phyloP scores from a whole-genome alignment of 2,329 filamentous ascomycete genomes.

The Pseudogymnoascus sp. region DNA sequence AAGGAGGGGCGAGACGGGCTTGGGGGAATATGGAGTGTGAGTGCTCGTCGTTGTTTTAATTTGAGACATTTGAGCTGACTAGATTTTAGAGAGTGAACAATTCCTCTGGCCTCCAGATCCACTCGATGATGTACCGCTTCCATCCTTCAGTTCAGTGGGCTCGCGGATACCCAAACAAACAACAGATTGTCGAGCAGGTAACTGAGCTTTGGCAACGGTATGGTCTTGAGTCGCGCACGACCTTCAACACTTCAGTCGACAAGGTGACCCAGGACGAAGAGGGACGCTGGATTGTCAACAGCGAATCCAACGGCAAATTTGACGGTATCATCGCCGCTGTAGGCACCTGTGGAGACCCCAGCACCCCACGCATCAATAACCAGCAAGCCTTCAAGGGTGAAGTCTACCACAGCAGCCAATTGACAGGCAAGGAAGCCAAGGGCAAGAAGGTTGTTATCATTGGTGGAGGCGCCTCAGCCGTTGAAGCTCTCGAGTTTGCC shows the following conservation, averaged over 20 bases:
- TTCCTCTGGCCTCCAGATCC: slow-evolving; percentile 75
- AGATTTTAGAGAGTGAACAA: slow-evolving; percentile 63
- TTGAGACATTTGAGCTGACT: slow-evolving; percentile 1
- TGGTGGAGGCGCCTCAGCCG: slow-evolving; percentile 72
- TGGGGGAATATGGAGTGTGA: slow-evolving; percentile 74
- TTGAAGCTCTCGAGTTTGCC: slow-evolving; percentile 77
- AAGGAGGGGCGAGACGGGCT: slow-evolving; percentile 57
- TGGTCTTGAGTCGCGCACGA: slow-evolving; percentile 61
- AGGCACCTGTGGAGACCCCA: slow-evolving; percentile 73
- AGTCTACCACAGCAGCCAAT: slow-evolving; percentile 67
- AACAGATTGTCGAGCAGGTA: slow-evolving; percentile 69
- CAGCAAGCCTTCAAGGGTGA: slow-evolving; percentile 65
- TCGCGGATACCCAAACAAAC: slow-evolving; percentile 67
- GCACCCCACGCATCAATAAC: slow-evolving; percentile 63
- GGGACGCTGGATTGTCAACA: slow-evolving; percentile 72
- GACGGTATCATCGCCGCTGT: slow-evolving; percentile 73
- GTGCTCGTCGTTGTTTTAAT: slow-evolving; percentile 21
- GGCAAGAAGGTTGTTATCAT: slow-evolving; percentile 71
- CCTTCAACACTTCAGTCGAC: slow-evolving; percentile 63
- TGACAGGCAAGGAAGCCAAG: slow-evolving; percentile 66
- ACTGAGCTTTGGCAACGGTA: slow-evolving; percentile 68
- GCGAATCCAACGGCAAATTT: slow-evolving; percentile 62
- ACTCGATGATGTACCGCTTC: slow-evolving; percentile 82
- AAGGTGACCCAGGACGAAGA: slow-evolving; percentile 61
- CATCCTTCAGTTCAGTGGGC: slow-evolving; percentile 72